Conservation (phyloP, 352 stramenopile species). For the Globisporangium rhizosaccharum region DNA sequence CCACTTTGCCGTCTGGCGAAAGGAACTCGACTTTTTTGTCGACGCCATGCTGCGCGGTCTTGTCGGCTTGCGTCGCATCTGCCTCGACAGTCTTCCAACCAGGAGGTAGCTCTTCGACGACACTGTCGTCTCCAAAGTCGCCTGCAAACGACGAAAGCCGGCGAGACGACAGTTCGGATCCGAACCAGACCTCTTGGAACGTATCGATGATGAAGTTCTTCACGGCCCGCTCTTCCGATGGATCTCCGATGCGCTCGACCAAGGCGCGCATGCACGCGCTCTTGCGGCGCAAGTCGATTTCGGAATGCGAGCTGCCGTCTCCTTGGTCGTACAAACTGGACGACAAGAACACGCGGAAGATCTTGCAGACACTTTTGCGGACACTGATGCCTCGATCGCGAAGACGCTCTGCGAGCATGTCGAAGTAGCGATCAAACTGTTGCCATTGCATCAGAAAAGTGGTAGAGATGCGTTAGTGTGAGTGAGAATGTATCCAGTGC, state of each 20-base stretch:
- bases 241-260: slow-evolving; percentile 71
- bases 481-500: background rate
- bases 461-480: background rate
- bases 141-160: slow-evolving; percentile 23
- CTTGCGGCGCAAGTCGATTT: slow-evolving; percentile 39
- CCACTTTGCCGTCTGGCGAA: slow-evolving; percentile 48
- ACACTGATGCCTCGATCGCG: slow-evolving; percentile 84
- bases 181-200: slow-evolving; percentile 87
- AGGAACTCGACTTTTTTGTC: slow-evolving; percentile 30
- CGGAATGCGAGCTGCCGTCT: slow-evolving; percentile 8
- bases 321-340: slow-evolving; percentile 5
- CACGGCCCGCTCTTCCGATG: slow-evolving; percentile 60
- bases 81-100: slow-evolving; percentile 38
- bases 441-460: background rate
- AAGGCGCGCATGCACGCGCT: slow-evolving; percentile 69
- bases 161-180: slow-evolving; percentile 38
- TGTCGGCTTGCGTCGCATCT: slow-evolving; percentile 1
- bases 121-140: slow-evolving; percentile 34
- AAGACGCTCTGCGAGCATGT: slow-evolving; percentile 61
- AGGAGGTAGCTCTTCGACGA: slow-evolving; percentile 26
- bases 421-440: slow-evolving; percentile 82
- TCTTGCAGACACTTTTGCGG: slow-evolving; percentile 81
- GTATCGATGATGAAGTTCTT: slow-evolving; percentile 86
- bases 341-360: slow-evolving; percentile 54
- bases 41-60: background rate